phyloP scores from a whole-genome alignment of 805 yeast species.

The Yarrowia deformans region DNA sequence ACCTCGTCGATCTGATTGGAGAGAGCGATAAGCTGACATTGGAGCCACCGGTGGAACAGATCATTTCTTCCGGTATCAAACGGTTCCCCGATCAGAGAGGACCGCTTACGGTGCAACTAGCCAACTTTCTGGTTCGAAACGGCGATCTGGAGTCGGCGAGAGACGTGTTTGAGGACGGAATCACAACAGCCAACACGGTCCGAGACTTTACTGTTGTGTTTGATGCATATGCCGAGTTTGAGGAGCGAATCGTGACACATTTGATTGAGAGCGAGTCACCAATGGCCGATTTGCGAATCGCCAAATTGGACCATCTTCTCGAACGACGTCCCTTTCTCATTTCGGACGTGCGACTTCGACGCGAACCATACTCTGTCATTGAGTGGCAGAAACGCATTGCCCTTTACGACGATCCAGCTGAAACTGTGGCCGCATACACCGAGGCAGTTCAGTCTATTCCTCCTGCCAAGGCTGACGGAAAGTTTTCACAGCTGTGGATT shows the following conservation, averaged over 20 bases:
- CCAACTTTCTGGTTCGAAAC: slow-evolving; percentile 57
- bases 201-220: slow-evolving; percentile 69
- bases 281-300: slow-evolving; percentile 54
- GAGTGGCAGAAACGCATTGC: slow-evolving; percentile 73
- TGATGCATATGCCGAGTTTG: slow-evolving; percentile 67
- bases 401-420: slow-evolving; percentile 53
- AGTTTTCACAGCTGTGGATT: slow-evolving; percentile 70
- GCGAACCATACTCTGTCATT: slow-evolving; percentile 64
- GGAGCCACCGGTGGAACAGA: slow-evolving; percentile 50
- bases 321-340: slow-evolving; percentile 63
- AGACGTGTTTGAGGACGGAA: slow-evolving; percentile 58
- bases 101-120: slow-evolving; percentile 56
- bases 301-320: slow-evolving; percentile 62
- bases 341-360: slow-evolving; percentile 71
- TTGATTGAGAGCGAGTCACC: slow-evolving; percentile 46
- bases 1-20: slow-evolving; percentile 55
- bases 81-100: slow-evolving; percentile 69
- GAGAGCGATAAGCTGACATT: neutral
- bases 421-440: slow-evolving; percentile 64
- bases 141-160: slow-evolving; percentile 54
- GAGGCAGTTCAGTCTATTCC: slow-evolving; percentile 71
- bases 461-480: slow-evolving; percentile 57
- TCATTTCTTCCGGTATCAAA: slow-evolving; percentile 51
- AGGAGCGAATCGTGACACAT: slow-evolving; percentile 57
- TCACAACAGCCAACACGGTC: slow-evolving; percentile 58